A percentile compares a stretch with the other conserved stretches of the same genome.
Conservation (phyloP, 164 flowering plant genomes). For the Piper longum region DNA sequence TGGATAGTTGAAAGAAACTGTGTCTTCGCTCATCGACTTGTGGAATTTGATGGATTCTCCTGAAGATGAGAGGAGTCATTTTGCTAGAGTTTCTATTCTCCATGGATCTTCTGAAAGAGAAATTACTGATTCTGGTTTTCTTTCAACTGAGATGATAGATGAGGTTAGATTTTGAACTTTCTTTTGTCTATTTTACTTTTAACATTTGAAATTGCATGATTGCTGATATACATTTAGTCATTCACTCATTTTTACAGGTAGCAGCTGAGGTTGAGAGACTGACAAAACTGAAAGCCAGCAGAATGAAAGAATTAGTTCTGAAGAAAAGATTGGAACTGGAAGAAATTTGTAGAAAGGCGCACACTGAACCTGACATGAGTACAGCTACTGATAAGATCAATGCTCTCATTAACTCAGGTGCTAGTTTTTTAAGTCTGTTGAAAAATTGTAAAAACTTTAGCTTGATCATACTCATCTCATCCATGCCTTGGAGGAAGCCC, state of each 20-base stretch:
- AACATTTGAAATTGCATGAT: not conserved
- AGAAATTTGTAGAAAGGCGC: constrained; percentile 56
- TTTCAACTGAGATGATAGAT: constrained; percentile 61
- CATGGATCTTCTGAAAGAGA: constrained; percentile 43
- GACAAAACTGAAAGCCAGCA: constrained; percentile 33
- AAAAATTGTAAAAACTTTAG: no score
- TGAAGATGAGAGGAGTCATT: constrained; percentile 39
- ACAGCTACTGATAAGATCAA: constrained; percentile 69
- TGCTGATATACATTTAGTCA: not conserved
- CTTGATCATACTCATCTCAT: no score
- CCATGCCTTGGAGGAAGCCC: no score
- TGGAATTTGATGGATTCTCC: constrained; percentile 91
- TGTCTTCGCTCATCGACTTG: constrained; percentile 43
- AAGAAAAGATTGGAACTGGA: constrained; percentile 78
- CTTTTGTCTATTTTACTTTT: not conserved
- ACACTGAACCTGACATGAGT: constrained; percentile 73
- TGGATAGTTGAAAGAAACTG: constrained; percentile 51
- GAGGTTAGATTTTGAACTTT: constrained; percentile 31
- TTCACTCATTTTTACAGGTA: constrained; percentile 28
- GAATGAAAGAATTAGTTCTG: constrained; percentile 88
- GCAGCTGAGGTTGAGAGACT: constrained; percentile 48
- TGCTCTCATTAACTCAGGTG: constrained; percentile 57
- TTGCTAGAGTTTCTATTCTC: constrained; percentile 28
- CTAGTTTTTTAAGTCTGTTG: no score
- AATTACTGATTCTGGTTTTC: constrained; percentile 45